Conservation (phyloP, 352 stramenopile species). For the Phytophthora citricola region DNA sequence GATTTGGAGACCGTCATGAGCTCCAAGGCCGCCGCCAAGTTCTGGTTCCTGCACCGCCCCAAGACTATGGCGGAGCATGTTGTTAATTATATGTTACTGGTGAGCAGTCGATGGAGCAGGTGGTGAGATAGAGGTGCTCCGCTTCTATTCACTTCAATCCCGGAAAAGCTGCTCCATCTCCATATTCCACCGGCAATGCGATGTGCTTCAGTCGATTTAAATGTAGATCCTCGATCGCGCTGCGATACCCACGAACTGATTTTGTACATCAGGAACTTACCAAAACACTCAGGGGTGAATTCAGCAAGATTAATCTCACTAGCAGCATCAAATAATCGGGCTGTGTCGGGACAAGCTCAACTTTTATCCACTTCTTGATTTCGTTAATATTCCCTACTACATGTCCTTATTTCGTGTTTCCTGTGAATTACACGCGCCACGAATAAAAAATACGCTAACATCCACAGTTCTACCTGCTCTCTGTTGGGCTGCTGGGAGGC, state of each 20-base stretch:
- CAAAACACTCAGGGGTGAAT: constrained; percentile 2
- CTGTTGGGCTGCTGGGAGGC: too few species aligned
- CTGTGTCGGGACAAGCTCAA: neutral
- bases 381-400: neutral
- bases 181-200: constrained; percentile 16
- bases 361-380: neutral
- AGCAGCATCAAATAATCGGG: neutral
- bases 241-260: constrained; percentile 8
- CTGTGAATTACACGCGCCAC: neutral
- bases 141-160: constrained; percentile 15
- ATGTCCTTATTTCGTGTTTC: neutral
- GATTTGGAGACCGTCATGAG: too few species aligned
- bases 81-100: neutral
- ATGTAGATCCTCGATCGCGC: constrained; percentile 9
- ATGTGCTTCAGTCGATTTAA: constrained; percentile 7
- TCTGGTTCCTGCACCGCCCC: too few species aligned
- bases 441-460: neutral
- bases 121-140: neutral
- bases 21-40: too few species aligned
- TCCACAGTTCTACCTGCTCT: neutral
- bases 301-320: neutral
- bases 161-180: constrained; percentile 16
- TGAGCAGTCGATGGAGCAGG: too few species aligned
- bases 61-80: too few species aligned
- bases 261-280: constrained; percentile 8